Conservation (phyloP, 495 filamentous ascomycete genomes). For the Aspergillus affinis region DNA sequence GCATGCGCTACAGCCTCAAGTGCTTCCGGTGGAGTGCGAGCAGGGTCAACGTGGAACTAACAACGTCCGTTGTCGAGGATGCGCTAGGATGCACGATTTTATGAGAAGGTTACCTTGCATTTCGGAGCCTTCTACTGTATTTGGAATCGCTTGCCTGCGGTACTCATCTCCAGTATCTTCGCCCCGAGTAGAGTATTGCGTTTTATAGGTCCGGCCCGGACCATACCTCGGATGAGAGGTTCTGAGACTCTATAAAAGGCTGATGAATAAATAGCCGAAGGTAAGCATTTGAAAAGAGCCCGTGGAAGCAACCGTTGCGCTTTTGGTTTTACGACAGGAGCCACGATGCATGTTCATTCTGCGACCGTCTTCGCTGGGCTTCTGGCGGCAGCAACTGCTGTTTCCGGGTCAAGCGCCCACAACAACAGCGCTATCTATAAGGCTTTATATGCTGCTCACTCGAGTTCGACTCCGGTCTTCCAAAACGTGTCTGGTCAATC, state of each 20-base stretch:
- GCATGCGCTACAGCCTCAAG: background rate
- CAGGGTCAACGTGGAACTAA: background rate
- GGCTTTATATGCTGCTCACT: background rate
- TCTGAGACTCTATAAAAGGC: too few species aligned
- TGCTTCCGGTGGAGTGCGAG: constrained; percentile 1
- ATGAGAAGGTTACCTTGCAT: too few species aligned
- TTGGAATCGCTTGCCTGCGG: too few species aligned
- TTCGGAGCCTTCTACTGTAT: too few species aligned
- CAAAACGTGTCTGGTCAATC: constrained; percentile 1
- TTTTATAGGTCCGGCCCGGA: too few species aligned
- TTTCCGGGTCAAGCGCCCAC: constrained; percentile 1
- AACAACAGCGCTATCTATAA: constrained; percentile 2
- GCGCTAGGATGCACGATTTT: too few species aligned
- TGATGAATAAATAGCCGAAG: background rate
- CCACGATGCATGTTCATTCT: background rate
- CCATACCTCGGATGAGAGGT: too few species aligned
- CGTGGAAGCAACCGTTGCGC: background rate
- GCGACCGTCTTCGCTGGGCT: background rate
- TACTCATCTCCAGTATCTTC: too few species aligned
- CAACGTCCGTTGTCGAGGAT: too few species aligned
- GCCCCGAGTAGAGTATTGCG: too few species aligned
- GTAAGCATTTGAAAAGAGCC: background rate
- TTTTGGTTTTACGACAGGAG: background rate
- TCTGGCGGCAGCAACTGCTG: constrained; percentile 1
- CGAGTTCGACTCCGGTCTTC: constrained; percentile 2